Conservation (phyloP, 768 basidiomycete species). For the Pleurotus giganteus region DNA sequence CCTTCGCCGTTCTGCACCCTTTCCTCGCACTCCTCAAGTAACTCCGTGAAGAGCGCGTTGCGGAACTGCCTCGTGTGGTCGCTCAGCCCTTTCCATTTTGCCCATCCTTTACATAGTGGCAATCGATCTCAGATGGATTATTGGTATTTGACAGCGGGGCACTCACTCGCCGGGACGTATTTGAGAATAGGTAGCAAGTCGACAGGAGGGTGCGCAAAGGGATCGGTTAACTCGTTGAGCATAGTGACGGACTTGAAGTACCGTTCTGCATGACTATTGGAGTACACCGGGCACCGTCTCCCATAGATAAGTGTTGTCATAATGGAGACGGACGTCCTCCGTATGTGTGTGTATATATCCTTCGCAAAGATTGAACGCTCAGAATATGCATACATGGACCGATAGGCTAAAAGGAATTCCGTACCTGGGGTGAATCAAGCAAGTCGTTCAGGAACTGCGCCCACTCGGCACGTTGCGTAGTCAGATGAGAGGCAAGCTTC, state of each 20-base stretch:
- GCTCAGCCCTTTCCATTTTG: slow-evolving; percentile 9
- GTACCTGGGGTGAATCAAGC: slow-evolving; percentile 23
- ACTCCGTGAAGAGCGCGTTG: neutral
- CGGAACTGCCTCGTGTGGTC: slow-evolving; percentile 6
- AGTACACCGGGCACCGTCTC: slow-evolving; percentile 15
- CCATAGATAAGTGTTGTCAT: slow-evolving; percentile 17
- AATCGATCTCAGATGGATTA: too few relatives aligned
- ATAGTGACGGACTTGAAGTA: slow-evolving; percentile 7
- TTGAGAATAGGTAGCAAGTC: slow-evolving; percentile 17
- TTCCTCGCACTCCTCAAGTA: neutral
- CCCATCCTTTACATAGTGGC: too few relatives aligned
- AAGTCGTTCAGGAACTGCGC: slow-evolving; percentile 28
- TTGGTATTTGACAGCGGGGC: slow-evolving; percentile 15
- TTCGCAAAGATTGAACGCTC: slow-evolving; percentile 17
- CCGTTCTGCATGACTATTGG: neutral
- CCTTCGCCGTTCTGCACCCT: neutral
- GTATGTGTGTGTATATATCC: slow-evolving; percentile 12
- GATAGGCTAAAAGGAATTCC: neutral
- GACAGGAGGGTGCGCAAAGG: slow-evolving; percentile 12
- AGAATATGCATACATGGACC: too few relatives aligned
- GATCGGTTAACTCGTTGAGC: slow-evolving; percentile 2
- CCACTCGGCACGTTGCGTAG: slow-evolving; percentile 18
- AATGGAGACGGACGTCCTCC: slow-evolving; percentile 14
- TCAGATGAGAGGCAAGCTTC: neutral
- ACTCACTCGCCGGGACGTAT: slow-evolving; percentile 14